phyloP scores from a whole-genome alignment of 768 basidiomycete genomes.

The Trametes elegans region DNA sequence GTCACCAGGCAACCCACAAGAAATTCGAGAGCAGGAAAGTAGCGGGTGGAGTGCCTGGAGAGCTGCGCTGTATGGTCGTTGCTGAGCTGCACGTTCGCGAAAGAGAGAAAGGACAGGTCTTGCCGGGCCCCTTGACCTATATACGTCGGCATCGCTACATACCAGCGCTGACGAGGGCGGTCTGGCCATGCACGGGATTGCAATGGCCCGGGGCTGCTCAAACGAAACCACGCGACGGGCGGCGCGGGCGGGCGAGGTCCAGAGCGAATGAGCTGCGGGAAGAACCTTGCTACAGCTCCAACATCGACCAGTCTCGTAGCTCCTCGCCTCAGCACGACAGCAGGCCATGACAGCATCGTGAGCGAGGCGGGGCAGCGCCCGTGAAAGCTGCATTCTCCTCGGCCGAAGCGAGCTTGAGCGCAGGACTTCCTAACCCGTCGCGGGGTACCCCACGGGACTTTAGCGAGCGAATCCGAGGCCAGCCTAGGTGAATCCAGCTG shows the following conservation, averaged over 20 bases:
- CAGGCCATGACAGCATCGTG: background rate
- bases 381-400: background rate
- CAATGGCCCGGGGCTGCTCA: background rate
- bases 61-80: too few species aligned
- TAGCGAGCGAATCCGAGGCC: constrained; percentile 3
- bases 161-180: too few species aligned
- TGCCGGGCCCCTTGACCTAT: too few species aligned
- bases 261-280: constrained; percentile 10
- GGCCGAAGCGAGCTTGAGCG: background rate
- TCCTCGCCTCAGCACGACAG: background rate
- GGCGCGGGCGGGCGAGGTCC: constrained; percentile 1
- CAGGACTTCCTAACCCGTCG: too few species aligned
- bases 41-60: too few species aligned
- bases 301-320: constrained; percentile 6
- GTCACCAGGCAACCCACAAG: too few species aligned
- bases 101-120: too few species aligned
- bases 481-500: constrained; percentile 8
- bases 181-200: background rate
- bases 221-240: background rate
- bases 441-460: constrained; percentile 5
- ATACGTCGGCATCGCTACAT: too few species aligned
- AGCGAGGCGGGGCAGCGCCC: background rate
- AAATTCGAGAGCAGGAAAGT: too few species aligned
- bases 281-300: constrained; percentile 1
- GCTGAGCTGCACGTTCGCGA: too few species aligned